Evolutionary conservation across 2,329 filamentous ascomycete species (phyloP).

Genomic region (Pseudogymnoascus sp.): DNA sequence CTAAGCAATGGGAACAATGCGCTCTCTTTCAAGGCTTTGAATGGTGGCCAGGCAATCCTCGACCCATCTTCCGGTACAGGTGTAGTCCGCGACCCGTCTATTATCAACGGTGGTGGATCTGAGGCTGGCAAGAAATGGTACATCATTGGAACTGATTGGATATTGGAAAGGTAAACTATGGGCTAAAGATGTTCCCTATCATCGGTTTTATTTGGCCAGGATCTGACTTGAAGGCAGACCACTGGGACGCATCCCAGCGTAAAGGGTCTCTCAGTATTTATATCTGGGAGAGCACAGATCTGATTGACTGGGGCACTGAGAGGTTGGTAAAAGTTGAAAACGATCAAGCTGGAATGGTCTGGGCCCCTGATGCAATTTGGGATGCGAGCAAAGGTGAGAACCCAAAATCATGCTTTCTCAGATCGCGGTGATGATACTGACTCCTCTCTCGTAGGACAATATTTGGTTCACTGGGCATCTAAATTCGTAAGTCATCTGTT

Average conservation of each 20-base stretch:
- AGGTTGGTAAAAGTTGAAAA: slow-evolving; percentile 42
- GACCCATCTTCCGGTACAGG: slow-evolving; percentile 41
- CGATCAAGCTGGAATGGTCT: slow-evolving; percentile 47
- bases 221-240: slow-evolving; percentile 29
- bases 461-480: slow-evolving; percentile 39
- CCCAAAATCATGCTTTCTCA: not conserved
- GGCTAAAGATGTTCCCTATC: not conserved
- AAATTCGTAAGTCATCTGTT: slow-evolving; percentile 33
- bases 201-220: not conserved
- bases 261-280: slow-evolving; percentile 44
- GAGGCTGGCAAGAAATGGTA: slow-evolving; percentile 45
- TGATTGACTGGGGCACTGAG: slow-evolving; percentile 41
- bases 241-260: slow-evolving; percentile 44
- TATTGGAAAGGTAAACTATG: slow-evolving; percentile 34
- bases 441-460: slow-evolving; percentile 28
- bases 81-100: slow-evolving; percentile 43
- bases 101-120: slow-evolving; percentile 37
- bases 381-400: slow-evolving; percentile 34
- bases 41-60: slow-evolving; percentile 39
- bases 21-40: slow-evolving; percentile 39
- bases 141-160: slow-evolving; percentile 46
- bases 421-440: not conserved
- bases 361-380: slow-evolving; percentile 48
- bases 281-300: slow-evolving; percentile 45
- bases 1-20: slow-evolving; percentile 44